Evolutionary conservation across 2,329 filamentous ascomycete genomes (phyloP).

Genomic region (Drechslerella coelobrocha): DNA sequence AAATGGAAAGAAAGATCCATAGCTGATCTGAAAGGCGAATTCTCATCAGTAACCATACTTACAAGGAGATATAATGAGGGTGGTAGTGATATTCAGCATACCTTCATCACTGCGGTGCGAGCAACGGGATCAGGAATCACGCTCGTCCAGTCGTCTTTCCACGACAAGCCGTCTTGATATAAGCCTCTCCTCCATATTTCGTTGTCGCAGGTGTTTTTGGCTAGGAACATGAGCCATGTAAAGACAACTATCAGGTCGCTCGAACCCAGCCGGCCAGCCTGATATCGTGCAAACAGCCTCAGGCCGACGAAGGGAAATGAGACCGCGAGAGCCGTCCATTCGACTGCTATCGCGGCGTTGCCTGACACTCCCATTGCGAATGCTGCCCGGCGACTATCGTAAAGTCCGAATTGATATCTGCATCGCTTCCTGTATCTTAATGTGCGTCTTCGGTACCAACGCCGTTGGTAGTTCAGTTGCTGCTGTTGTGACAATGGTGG

Average conservation of each 20-base stretch:
- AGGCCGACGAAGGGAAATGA: constrained; percentile 43
- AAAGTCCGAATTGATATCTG: constrained; percentile 9
- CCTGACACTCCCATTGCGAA: constrained; percentile 38
- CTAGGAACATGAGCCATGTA: constrained; percentile 35
- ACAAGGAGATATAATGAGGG: neutral
- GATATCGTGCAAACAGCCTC: constrained; percentile 31
- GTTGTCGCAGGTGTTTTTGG: constrained; percentile 22
- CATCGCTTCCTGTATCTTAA: constrained; percentile 4
- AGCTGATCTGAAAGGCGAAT: constrained; percentile 22
- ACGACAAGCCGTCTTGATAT: constrained; percentile 32
- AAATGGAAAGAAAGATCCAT: constrained; percentile 28
- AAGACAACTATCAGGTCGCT: constrained; percentile 35
- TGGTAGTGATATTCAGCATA: constrained; percentile 3
- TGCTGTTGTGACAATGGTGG: constrained; percentile 14
- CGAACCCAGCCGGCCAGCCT: constrained; percentile 31
- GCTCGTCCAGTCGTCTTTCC: constrained; percentile 19
- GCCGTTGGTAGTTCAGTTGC: neutral
- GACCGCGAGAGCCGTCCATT: constrained; percentile 30
- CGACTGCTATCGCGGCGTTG: constrained; percentile 29
- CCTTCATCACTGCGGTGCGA: constrained; percentile 23
- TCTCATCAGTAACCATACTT: neutral
- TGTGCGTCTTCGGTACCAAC: constrained; percentile 2
- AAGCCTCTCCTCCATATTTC: constrained; percentile 33
- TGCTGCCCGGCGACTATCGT: constrained; percentile 5
- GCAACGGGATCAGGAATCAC: constrained; percentile 25